Percentiles rank a stretch among this genome's conserved stretches.
These are phyloP conservation scores for Gossypium schwendimanii DNA, from an alignment of 441 rosid genomes.

Conservation along the genomic window DNA sequence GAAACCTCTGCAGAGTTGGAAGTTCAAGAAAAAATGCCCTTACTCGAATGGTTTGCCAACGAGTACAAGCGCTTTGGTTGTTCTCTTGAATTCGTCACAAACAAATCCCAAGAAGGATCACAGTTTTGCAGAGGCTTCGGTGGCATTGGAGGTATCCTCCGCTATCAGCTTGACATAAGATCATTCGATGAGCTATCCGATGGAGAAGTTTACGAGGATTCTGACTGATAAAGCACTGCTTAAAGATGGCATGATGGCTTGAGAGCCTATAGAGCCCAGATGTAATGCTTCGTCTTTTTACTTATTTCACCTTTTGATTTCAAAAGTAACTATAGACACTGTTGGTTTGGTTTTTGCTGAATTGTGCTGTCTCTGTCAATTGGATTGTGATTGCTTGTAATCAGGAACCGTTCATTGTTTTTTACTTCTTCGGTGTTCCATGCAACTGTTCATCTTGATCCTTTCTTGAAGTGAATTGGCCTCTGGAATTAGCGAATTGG, in stretches of 20 bases:
- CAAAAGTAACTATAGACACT: background rate
- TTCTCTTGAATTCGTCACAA: slow-evolving; percentile 51
- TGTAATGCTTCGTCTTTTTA: slow-evolving; percentile 11
- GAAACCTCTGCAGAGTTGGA: slow-evolving; percentile 45
- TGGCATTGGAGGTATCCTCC: slow-evolving; percentile 41
- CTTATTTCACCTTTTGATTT: slow-evolving; percentile 6
- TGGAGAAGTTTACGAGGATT: slow-evolving; percentile 45
- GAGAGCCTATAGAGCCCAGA: background rate
- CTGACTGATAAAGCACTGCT: slow-evolving; percentile 26
- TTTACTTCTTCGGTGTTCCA: background rate
- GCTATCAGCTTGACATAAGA: slow-evolving; percentile 63
- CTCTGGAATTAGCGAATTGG: background rate
- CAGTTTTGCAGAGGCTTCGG: slow-evolving; percentile 1
- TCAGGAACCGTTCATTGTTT: slow-evolving; percentile 5
- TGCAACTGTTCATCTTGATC: background rate
- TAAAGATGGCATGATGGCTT: background rate
- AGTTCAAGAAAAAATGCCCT: slow-evolving; percentile 46
- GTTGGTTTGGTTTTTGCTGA: slow-evolving; percentile 7
- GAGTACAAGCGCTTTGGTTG: slow-evolving; percentile 61
- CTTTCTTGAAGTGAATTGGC: background rate
- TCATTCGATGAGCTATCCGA: slow-evolving; percentile 57
- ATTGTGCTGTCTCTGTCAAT: background rate
- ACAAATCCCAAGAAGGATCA: slow-evolving; percentile 51
- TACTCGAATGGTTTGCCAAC: slow-evolving; percentile 59
- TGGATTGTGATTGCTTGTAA: slow-evolving; percentile 20